These are phyloP conservation scores for Primulina tabacum DNA, from an alignment of 257 asterid species.

Conservation along the genomic window DNA sequence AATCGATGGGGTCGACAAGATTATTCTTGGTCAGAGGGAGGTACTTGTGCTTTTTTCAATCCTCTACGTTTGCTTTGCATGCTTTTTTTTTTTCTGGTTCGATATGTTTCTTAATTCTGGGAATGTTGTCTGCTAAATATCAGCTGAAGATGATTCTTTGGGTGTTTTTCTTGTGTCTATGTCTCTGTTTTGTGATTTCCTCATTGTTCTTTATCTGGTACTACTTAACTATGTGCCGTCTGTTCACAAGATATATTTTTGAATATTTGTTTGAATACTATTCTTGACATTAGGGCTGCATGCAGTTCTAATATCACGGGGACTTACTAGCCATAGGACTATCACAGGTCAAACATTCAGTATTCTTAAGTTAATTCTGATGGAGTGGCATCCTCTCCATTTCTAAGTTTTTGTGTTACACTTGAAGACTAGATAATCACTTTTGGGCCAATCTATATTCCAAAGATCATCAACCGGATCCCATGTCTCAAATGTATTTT, in stretches of 20 bases:
- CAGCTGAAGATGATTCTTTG: neutral
- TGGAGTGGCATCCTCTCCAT: neutral
- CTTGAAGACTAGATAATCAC: neutral
- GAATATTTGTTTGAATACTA: neutral
- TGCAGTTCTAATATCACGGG: neutral
- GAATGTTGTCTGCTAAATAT: constrained; percentile 5
- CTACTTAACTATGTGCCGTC: neutral
- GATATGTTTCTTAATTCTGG: neutral
- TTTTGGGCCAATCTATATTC: neutral
- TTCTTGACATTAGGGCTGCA: neutral
- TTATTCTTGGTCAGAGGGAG: constrained; percentile 44
- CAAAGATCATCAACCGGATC: neutral
- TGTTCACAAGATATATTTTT: neutral
- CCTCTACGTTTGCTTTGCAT: neutral
- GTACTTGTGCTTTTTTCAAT: constrained; percentile 27
- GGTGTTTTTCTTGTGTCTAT: neutral
- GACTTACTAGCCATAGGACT: neutral
- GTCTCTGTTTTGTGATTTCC: neutral
- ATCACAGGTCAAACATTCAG: neutral
- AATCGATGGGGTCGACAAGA: constrained; percentile 43
- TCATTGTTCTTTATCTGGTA: constrained; percentile 19
- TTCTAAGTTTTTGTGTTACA: no score
- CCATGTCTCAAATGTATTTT: neutral
- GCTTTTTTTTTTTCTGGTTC: neutral
- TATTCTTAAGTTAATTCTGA: neutral